A percentile compares a stretch with the other conserved stretches of the same genome.
phyloP scores from a whole-genome alignment of 2,329 filamentous ascomycete genomes.

The Colletotrichum filicis region DNA sequence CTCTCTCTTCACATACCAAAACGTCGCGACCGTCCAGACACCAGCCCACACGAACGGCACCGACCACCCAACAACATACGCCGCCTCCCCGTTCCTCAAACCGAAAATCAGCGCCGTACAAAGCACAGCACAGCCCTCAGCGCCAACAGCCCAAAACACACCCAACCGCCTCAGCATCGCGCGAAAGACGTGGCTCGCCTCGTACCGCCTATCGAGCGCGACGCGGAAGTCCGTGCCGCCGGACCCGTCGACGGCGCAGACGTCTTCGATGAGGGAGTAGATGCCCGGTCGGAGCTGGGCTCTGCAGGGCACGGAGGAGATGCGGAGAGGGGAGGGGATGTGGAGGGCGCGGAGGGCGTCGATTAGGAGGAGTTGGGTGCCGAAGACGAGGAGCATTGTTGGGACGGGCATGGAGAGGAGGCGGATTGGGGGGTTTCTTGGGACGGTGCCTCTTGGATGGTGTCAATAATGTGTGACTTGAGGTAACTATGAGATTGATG shows the following conservation, averaged over 20 bases:
- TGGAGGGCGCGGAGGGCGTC: constrained; percentile 57
- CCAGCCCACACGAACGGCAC: constrained; percentile 40
- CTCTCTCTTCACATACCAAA: constrained; percentile 41
- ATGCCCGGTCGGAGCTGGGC: constrained; percentile 62
- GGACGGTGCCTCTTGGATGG: constrained; percentile 35
- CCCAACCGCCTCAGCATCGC: constrained; percentile 62
- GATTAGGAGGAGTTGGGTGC: constrained; percentile 59
- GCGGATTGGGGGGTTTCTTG: constrained; percentile 50
- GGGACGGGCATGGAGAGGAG: constrained; percentile 63
- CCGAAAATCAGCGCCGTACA: constrained; percentile 41
- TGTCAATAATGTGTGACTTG: not conserved
- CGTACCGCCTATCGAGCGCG: constrained; percentile 60
- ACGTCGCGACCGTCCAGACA: constrained; percentile 39
- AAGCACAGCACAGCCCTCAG: constrained; percentile 37
- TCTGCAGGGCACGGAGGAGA: constrained; percentile 62
- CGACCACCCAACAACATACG: constrained; percentile 39
- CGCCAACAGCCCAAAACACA: constrained; percentile 58
- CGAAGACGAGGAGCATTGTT: constrained; percentile 63
- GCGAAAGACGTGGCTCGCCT: constrained; percentile 63
- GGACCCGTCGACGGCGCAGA: constrained; percentile 62
- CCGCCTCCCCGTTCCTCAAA: constrained; percentile 35
- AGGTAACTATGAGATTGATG: too few species aligned
- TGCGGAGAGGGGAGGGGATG: constrained; percentile 58
- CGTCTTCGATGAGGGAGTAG: constrained; percentile 65
- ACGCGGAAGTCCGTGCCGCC: constrained; percentile 64